Percentiles rank a stretch among this genome's conserved stretches.
These are phyloP conservation scores for Pseudogymnoascus sp. DNA, from an alignment of 2,329 filamentous ascomycete species.

Conservation along the genomic window DNA sequence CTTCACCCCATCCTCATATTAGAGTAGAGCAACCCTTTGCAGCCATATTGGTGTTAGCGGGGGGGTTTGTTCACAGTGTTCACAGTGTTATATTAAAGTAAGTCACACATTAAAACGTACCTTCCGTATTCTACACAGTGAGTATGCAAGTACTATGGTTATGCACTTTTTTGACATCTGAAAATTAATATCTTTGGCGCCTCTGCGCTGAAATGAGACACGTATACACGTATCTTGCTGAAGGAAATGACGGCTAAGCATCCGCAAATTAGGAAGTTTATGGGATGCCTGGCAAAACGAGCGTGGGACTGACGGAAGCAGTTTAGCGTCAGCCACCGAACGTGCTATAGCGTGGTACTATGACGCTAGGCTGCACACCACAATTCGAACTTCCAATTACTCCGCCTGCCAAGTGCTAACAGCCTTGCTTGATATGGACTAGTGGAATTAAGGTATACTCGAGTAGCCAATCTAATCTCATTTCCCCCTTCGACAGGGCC, in stretches of 20 bases:
- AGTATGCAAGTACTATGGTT: no score
- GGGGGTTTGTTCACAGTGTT: background rate
- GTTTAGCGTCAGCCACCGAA: conserved; percentile 1
- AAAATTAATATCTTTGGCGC: background rate
- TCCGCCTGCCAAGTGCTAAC: conserved; percentile 1
- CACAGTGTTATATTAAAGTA: conserved; percentile 5
- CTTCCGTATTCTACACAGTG: background rate
- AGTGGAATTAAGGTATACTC: background rate
- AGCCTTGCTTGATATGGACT: background rate
- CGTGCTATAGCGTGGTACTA: conserved; percentile 1
- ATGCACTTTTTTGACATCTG: background rate
- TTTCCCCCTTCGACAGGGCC: background rate
- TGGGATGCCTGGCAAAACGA: background rate
- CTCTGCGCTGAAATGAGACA: background rate
- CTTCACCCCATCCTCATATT: conserved; percentile 9
- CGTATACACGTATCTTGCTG: background rate
- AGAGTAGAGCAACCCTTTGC: background rate
- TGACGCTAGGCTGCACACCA: background rate
- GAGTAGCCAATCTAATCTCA: conserved; percentile 6
- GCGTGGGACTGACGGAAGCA: background rate
- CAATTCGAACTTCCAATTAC: conserved; percentile 10
- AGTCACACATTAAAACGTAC: background rate
- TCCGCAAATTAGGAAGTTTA: conserved; percentile 5
- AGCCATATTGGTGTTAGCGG: background rate
- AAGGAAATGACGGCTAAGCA: conserved; percentile 8